Evolutionary conservation across 1,284 basidiomycete genomes (phyloP).

Genomic region (Sporisorium iseilematis-ciliati): DNA sequence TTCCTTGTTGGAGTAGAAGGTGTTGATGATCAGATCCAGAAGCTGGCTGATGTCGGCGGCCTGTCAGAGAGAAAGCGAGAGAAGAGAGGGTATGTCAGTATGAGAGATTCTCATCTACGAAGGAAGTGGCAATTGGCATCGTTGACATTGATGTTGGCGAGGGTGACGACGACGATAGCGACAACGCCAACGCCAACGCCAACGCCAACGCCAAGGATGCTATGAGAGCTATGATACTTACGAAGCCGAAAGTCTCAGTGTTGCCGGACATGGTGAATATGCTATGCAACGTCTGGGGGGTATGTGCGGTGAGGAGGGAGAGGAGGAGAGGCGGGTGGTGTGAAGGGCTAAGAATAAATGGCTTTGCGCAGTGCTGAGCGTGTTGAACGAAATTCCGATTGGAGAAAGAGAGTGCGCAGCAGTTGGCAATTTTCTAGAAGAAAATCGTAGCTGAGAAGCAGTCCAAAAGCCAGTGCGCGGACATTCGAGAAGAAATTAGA

Average conservation of each 20-base stretch:
- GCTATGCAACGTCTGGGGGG: conserved; percentile 28
- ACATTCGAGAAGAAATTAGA: conserved; percentile 15
- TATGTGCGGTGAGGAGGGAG: conserved; percentile 25
- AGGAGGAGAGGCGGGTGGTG: not conserved
- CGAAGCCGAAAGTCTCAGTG: conserved; percentile 68
- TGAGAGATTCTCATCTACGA: not conserved
- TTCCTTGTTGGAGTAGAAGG: conserved; percentile 69
- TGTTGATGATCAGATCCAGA: conserved; percentile 70
- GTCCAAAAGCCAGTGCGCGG: too few relatives aligned
- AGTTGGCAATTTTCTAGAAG: conserved; percentile 11
- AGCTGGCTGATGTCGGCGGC: conserved; percentile 68
- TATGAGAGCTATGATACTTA: conserved; percentile 29
- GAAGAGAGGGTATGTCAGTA: conserved; percentile 17
- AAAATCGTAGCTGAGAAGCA: too few relatives aligned
- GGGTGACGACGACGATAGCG: not conserved
- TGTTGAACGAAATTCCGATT: conserved; percentile 27
- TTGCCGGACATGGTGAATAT: conserved; percentile 61
- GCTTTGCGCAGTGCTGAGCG: conserved; percentile 22
- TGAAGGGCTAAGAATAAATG: conserved; percentile 35
- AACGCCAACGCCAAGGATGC: not conserved
- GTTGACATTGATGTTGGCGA: not conserved
- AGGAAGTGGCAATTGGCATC: not conserved
- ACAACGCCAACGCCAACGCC: not conserved
- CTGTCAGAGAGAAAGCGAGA: conserved; percentile 5
- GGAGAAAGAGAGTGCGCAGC: not conserved